Evolutionary conservation across 2,329 filamentous ascomycete species (phyloP), one percentile per base, ranked within the genome.

Genomic region (Coleophoma cylindrospora): DNA sequence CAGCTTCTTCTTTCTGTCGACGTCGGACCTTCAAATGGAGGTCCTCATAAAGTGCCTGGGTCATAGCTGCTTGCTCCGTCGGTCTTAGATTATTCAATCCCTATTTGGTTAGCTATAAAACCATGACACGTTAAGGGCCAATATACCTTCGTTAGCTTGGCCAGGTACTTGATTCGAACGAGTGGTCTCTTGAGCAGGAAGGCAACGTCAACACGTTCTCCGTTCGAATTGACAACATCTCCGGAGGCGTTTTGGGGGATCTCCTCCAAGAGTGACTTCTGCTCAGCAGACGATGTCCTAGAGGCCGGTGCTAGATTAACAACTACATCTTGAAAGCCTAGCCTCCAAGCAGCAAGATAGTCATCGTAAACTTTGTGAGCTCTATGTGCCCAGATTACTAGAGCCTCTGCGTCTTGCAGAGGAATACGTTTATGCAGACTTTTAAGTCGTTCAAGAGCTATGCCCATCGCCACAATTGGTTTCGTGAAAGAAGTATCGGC

Each of bases 301-400:
- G 71, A 69, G 4, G 83, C 80, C 8, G 90, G 88, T 1, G 90
- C 91, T 34, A 97, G 81, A 64, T 96, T 97, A 60, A 99, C 89
- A 45, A 97, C 84, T 17, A 99, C 83, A 64, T 95, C 91, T 62
- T 96, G 88, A 67, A 97, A 99, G 1, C 94, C 94, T 44, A 97
- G 77, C 32, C 91, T 81, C 94, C 94, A 99, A 8, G 87, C 84
- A 62, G 83, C 83, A 33, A 97, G 76, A 65, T 97, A 99, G 62
- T 89, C 85, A 53, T 83, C 77, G 65, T 99, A 99, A 10, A 92
- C 79, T 49, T 84, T 83, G 43, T 88, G 81, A 1, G 89, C 84
- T 17, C 80, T 82, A 50, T 90, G 81, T 2, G 91, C 87, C 94
- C 94, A 99, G 38, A 76, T 77, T 10, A 95, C 74, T 47, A 99